Conservation (phyloP, 345 rosid species). For the Carallia pectinifolia region DNA sequence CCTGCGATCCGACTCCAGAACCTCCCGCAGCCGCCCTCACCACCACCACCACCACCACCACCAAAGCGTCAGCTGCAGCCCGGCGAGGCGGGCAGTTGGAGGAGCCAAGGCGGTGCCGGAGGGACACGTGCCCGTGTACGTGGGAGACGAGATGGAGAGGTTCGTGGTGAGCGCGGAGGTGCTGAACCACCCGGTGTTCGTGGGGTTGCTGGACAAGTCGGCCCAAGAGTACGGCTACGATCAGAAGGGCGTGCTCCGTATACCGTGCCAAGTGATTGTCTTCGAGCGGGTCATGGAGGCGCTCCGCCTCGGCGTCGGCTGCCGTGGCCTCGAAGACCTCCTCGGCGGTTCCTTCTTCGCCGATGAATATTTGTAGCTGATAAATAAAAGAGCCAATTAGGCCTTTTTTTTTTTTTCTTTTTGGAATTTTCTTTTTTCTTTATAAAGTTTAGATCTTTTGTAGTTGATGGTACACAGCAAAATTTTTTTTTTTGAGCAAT, state of each 20-base stretch:
- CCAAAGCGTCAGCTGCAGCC: conserved; percentile 19
- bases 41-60: background rate
- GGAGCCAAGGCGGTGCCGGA: conserved; percentile 52
- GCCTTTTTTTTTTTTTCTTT: background rate
- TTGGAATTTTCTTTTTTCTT: background rate
- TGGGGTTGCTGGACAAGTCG: conserved; percentile 67
- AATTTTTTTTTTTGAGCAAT: too few species aligned
- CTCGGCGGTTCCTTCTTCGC: conserved; percentile 3
- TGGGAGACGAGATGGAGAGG: conserved; percentile 94
- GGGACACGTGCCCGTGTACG: conserved; percentile 87
- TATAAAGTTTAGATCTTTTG: background rate
- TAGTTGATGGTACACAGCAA: background rate
- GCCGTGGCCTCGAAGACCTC: conserved; percentile 53
- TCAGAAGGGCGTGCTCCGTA: conserved; percentile 81
- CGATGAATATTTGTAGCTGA: conserved; percentile 1
- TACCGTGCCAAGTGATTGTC: conserved; percentile 82
- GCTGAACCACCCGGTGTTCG: conserved; percentile 79
- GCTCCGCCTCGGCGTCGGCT: conserved; percentile 65
- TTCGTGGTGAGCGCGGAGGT: conserved; percentile 82
- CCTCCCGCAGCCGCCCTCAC: conserved; percentile 4
- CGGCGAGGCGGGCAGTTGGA: conserved; percentile 25
- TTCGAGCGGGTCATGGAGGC: conserved; percentile 84
- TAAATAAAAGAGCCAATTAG: background rate
- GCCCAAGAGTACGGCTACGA: conserved; percentile 96
- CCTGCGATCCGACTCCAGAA: conserved; percentile 49